These are phyloP conservation scores for Neofusicoccum laricinum DNA, from an alignment of 2,329 filamentous ascomycete species.

Conservation along the genomic window DNA sequence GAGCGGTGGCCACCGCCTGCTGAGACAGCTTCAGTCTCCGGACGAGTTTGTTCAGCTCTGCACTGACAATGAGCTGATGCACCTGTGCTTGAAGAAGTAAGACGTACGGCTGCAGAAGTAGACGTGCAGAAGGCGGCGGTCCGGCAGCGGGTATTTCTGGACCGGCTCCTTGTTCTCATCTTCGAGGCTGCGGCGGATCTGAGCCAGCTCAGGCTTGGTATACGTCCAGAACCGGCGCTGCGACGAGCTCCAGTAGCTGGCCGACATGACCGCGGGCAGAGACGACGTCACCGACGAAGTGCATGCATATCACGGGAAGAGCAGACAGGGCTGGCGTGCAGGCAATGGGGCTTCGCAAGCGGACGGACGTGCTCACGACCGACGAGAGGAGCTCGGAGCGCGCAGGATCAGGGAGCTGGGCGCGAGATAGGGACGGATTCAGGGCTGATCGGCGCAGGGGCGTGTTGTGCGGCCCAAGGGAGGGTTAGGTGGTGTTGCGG, in stretches of 20 bases:
- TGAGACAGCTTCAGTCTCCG: slow-evolving; percentile 83
- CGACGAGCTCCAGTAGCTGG: slow-evolving; percentile 95
- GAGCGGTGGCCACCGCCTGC: slow-evolving; percentile 89
- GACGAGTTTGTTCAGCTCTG: slow-evolving; percentile 77
- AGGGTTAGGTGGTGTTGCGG: slow-evolving; percentile 5
- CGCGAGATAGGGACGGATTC: too few relatives aligned
- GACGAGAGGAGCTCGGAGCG: too few relatives aligned
- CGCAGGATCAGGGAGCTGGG: too few relatives aligned
- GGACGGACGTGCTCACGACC: not conserved
- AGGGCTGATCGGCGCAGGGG: not conserved
- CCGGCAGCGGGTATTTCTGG: slow-evolving; percentile 77
- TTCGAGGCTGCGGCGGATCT: slow-evolving; percentile 72
- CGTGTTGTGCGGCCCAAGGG: not conserved
- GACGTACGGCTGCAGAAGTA: slow-evolving; percentile 86
- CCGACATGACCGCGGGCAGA: slow-evolving; percentile 62
- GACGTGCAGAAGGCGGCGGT: slow-evolving; percentile 78
- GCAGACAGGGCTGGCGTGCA: not conserved
- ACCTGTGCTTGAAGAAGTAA: not conserved
- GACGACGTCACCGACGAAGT: not conserved
- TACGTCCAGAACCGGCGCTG: slow-evolving; percentile 91
- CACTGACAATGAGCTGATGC: not conserved
- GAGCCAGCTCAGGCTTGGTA: slow-evolving; percentile 73
- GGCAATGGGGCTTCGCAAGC: not conserved
- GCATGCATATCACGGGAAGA: not conserved
- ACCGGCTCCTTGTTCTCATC: slow-evolving; percentile 72